phyloP scores from a whole-genome alignment of 768 basidiomycete genomes.

The Phlebiopsis gigantea region DNA sequence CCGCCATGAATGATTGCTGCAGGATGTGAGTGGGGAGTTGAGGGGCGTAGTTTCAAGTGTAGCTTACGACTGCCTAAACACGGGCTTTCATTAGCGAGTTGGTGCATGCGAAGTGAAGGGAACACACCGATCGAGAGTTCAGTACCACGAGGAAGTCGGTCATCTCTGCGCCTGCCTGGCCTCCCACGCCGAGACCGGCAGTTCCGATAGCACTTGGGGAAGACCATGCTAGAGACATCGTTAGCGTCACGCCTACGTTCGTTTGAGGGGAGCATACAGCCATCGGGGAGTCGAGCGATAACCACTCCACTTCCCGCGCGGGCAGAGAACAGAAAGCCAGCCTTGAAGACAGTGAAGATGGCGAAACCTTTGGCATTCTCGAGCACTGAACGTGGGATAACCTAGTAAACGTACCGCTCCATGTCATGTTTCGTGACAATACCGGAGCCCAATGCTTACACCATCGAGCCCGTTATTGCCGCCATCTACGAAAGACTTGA shows the following conservation, averaged over 20 bases:
- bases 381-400: constrained; percentile 51
- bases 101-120: not conserved
- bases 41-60: not conserved
- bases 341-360: constrained; percentile 86
- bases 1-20: constrained; percentile 87
- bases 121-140: constrained; percentile 70
- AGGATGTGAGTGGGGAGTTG: not conserved
- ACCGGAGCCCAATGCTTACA: constrained; percentile 29
- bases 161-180: constrained; percentile 79
- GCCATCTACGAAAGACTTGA: constrained; percentile 79
- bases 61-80: constrained; percentile 39
- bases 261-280: constrained; percentile 47
- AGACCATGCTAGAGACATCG: constrained; percentile 64
- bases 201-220: constrained; percentile 94
- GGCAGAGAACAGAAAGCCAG: constrained; percentile 62
- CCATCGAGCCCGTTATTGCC: constrained; percentile 84
- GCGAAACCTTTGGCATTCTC: constrained; percentile 72
- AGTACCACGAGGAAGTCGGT: constrained; percentile 90
- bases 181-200: constrained; percentile 85
- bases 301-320: constrained; percentile 85
- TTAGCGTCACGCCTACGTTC: not conserved
- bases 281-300: constrained; percentile 77
- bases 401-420: constrained; percentile 27
- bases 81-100: not conserved
- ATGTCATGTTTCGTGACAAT: not conserved